phyloP scores from a whole-genome alignment of 2,329 filamentous ascomycete genomes.

The Alternaria conjuncta region DNA sequence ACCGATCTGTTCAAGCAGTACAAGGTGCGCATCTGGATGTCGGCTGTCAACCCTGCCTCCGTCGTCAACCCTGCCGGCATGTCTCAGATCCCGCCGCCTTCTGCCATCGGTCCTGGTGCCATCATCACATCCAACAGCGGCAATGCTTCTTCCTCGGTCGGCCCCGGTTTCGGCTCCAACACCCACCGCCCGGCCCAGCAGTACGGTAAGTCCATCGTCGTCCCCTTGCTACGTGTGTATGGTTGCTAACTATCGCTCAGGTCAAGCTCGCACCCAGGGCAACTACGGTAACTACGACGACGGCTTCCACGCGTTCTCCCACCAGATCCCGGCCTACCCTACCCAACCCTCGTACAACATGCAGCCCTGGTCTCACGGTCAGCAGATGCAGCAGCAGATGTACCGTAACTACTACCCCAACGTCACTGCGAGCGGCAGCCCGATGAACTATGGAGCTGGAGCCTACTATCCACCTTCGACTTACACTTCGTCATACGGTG shows the following conservation, averaged over 20 bases:
- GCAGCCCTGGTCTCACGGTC: slow-evolving; percentile 32
- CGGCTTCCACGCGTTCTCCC: slow-evolving; percentile 38
- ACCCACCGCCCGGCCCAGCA: slow-evolving; percentile 33
- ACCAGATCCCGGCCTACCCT: slow-evolving; percentile 37
- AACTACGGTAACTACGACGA: slow-evolving; percentile 33
- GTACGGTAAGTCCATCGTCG: slow-evolving; percentile 28
- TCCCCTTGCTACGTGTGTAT: background rate
- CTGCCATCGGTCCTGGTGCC: slow-evolving; percentile 48
- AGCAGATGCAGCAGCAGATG: slow-evolving; percentile 29
- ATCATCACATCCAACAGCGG: slow-evolving; percentile 34
- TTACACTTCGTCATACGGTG: slow-evolving; percentile 32
- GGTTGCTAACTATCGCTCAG: slow-evolving; percentile 20
- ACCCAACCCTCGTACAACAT: slow-evolving; percentile 34
- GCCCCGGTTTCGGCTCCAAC: slow-evolving; percentile 42
- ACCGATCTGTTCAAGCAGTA: slow-evolving; percentile 99
- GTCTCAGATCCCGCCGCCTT: slow-evolving; percentile 44
- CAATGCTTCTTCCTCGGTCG: slow-evolving; percentile 33
- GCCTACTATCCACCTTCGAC: slow-evolving; percentile 38
- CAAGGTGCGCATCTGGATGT: slow-evolving; percentile 99
- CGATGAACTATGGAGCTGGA: slow-evolving; percentile 41
- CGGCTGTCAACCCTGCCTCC: slow-evolving; percentile 95
- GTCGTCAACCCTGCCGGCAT: slow-evolving; percentile 61
- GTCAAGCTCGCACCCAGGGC: slow-evolving; percentile 24
- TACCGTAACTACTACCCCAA: slow-evolving; percentile 31
- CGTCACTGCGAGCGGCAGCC: slow-evolving; percentile 33